These are phyloP conservation scores for Conticribra weissflogii DNA, from an alignment of 108 stramenopile species.

Conservation along the genomic window DNA sequence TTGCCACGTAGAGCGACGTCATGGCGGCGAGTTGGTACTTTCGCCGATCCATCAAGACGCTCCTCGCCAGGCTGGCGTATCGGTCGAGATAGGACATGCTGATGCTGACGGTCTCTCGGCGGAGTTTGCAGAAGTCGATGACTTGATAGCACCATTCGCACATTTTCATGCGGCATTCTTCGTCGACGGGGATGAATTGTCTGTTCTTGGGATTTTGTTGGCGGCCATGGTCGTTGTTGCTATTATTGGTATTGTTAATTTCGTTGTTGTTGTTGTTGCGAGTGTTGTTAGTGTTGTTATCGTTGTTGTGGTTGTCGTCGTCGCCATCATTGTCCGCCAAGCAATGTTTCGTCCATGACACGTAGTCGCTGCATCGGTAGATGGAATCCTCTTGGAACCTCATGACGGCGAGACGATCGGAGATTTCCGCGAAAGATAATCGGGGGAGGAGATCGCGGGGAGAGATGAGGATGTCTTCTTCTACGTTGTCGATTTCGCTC, in stretches of 20 bases:
- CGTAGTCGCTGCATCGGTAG: background rate
- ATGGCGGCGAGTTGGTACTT: slow-evolving; percentile 83
- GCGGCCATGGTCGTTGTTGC: too few relatives aligned
- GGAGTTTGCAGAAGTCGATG: slow-evolving; percentile 61
- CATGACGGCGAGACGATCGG: background rate
- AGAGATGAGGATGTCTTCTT: background rate
- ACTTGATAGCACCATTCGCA: slow-evolving; percentile 70
- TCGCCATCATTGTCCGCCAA: background rate
- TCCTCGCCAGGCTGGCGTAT: slow-evolving; percentile 51
- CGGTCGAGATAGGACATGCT: slow-evolving; percentile 83
- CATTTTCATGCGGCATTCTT: slow-evolving; percentile 74
- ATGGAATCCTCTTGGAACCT: background rate
- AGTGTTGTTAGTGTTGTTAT: too few relatives aligned
- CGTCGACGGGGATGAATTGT: slow-evolving; percentile 25
- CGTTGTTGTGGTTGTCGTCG: too few relatives aligned
- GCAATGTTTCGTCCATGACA: background rate
- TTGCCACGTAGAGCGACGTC: slow-evolving; percentile 79
- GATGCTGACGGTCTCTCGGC: slow-evolving; percentile 71
- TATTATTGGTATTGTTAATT: too few relatives aligned
- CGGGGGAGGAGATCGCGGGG: background rate
- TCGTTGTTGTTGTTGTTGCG: too few relatives aligned
- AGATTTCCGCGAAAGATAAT: background rate
- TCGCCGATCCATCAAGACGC: slow-evolving; percentile 60
- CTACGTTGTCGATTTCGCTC: slow-evolving; percentile 1
- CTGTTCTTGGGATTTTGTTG: background rate